Evolutionary conservation across 2,329 filamentous ascomycete species (phyloP).

Genomic region (Chaetomiaceae sp.): DNA sequence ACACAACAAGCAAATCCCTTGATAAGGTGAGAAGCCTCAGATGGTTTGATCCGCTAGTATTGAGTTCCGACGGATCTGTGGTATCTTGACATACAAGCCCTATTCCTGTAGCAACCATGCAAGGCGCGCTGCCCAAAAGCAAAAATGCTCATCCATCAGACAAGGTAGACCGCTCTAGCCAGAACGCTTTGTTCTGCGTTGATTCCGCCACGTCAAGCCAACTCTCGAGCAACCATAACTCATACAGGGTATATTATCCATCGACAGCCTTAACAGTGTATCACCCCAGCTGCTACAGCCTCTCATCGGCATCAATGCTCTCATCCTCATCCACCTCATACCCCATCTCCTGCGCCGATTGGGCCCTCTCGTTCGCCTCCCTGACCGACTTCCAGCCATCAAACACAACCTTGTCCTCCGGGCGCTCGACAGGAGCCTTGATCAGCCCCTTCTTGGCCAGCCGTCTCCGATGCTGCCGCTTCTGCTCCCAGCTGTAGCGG

Average conservation of each 20-base stretch:
- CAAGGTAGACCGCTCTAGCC: not conserved
- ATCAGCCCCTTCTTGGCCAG: conserved; percentile 45
- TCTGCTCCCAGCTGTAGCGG: conserved; percentile 43
- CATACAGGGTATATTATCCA: not conserved
- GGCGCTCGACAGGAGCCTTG: conserved; percentile 34
- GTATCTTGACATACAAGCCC: not conserved
- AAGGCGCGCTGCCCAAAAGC: not conserved
- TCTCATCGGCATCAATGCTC: conserved; percentile 27
- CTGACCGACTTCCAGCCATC: conserved; percentile 42
- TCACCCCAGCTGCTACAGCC: conserved; percentile 6
- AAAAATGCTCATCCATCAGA: not conserved
- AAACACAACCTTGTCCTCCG: conserved; percentile 41
- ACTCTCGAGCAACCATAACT: not conserved
- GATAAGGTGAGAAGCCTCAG: too few relatives aligned
- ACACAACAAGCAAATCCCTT: too few relatives aligned
- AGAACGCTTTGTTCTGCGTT: conserved; percentile 7
- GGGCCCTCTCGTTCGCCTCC: conserved; percentile 38
- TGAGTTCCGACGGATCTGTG: too few relatives aligned
- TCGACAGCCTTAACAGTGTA: not conserved
- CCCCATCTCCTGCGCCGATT: conserved; percentile 38
- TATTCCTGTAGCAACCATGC: too few relatives aligned
- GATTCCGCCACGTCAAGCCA: not conserved
- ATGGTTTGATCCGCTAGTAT: too few relatives aligned
- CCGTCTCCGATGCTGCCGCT: conserved; percentile 47
- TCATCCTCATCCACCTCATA: conserved; percentile 37